Base-by-base conservation (phyloP, 2,329 filamentous ascomycete species). In the Ceratocystis smalleyi region DNA sequence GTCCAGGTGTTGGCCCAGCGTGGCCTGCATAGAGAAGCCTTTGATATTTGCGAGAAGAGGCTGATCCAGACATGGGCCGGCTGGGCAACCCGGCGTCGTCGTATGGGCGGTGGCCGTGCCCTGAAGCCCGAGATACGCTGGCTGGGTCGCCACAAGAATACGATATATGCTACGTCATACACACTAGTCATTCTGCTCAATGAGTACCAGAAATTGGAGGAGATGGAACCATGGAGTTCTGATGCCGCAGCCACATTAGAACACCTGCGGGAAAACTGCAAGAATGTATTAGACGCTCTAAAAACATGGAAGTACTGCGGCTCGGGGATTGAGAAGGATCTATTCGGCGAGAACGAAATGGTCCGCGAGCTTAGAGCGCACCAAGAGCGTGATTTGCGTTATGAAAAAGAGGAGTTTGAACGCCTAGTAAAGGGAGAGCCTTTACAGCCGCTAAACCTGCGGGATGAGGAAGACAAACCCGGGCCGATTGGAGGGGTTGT, bases 51-150 rank as follows among this genome's bases (percentile, higher is more conserved):
- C 71, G 92, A 97, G 75, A 75, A 78, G 30, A 82, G 83, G 67
- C 84, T 97, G 64, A 95, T 96, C 81, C 79, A 82, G 0, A 78
- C 82, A 43, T 96, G 91, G 81, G 81, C 82, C 10, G 89, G 90
- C 27, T 96, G 91, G 89, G 67, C 70, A n/a, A 17, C 64, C 1
- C 68, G 67, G 67, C 75, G 15, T 73, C 75, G 8, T 69, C 77
- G 59, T 54, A 62, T 30, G 32, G 59, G 61, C 59, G 68, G 59
- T 55, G 61, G 55, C 55, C 68, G 64, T 43, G 75, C 27, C 68
- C 45, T 65, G 2, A 35, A 35, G 2, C 35, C 40, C 4, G 22
- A 61, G 8, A 63, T 57, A 8, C 51, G 60, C 10, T 73, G 57
- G 75, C 74, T 51, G 69, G 71, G 59, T 71, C 75, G 45, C 74